These are phyloP conservation scores for Calonectria pteridis DNA, from an alignment of 2,329 filamentous ascomycete species.

Conservation along the genomic window DNA sequence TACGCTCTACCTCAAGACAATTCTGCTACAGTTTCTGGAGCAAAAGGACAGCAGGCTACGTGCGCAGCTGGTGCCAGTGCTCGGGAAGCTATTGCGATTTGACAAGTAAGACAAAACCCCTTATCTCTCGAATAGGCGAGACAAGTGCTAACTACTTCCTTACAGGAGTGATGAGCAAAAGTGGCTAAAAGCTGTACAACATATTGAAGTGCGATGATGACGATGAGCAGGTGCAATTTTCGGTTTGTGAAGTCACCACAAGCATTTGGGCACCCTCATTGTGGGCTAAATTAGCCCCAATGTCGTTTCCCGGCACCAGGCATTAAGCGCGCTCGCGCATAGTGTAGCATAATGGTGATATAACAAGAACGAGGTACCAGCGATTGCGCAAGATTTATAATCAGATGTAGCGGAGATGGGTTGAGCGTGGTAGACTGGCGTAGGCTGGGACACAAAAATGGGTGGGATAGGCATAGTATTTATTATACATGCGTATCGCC, in stretches of 20 bases:
- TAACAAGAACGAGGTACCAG: not conserved
- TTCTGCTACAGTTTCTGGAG: slow-evolving; percentile 84
- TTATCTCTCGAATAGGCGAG: not conserved
- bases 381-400: not conserved
- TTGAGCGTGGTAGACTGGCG: slow-evolving; percentile 5
- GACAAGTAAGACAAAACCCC: slow-evolving; percentile 74
- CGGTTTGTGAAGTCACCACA: not conserved
- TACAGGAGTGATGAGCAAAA: slow-evolving; percentile 80
- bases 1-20: slow-evolving; percentile 81
- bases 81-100: slow-evolving; percentile 82
- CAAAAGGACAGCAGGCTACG: slow-evolving; percentile 83
- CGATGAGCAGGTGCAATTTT: not conserved
- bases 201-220: slow-evolving; percentile 55
- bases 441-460: slow-evolving; percentile 3
- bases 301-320: not conserved
- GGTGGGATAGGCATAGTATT: not conserved
- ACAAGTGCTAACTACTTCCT: slow-evolving; percentile 32
- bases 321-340: slow-evolving; percentile 10
- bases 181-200: slow-evolving; percentile 82
- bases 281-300: not conserved
- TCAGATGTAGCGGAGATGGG: not conserved
- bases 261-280: not conserved
- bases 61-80: slow-evolving; percentile 80
- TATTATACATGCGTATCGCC: not conserved
- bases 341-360: slow-evolving; percentile 37